Base-by-base conservation (phyloP, 2,329 filamentous ascomycete species). In the Colletotrichum chlorophyti region DNA sequence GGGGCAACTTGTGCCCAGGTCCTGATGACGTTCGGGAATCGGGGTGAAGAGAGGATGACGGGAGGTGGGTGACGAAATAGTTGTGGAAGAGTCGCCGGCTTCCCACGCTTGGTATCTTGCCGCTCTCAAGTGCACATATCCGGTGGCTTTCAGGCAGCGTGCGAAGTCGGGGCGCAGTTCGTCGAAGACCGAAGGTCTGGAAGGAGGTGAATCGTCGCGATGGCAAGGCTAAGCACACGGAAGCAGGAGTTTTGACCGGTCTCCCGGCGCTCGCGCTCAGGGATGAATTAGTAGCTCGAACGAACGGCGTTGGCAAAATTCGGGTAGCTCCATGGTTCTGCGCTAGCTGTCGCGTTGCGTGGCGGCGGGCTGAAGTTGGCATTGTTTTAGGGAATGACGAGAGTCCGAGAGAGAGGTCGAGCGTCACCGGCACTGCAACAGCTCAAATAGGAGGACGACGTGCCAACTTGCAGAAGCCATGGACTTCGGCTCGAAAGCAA, bases 31-130 rank as follows among this genome's bases (percentile, higher is more conserved):
- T 77, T 53, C 87, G 82, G 31, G 91, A 90, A 74, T 98, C 94
- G 7, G 95, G 94, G 66, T 97, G 91, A 40, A 97, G 83, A 4
- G 93, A 97, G 12, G 93, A 96, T 15, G 93, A 96, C 5, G 95
- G 94, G 2, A 99, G 84, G 72, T 97, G 92, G 8, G 95, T 97
- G 59, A 98, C 91, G 74, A 99, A 99, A 79, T 99, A 98, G 67
- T 96, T 93, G 78, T 97, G 93, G 74, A 98, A 98, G 62, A 75
- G 73, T 43, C 84, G 83, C 49, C 75, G 77, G 29, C 43, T 40
- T 15, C 31, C 26, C 4, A 32, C 23, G 26, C 26, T 37, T 11
- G 17, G 19, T 4, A 11, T 4, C 23, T 26, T 17, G 11, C 5
- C 10, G 10, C 11, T 26, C 24, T 24, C 23, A 10, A 43, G n/a